A percentile compares a stretch with the other conserved stretches of the same genome.
These are phyloP conservation scores for Graphium sp. DNA, from an alignment of 2,329 filamentous ascomycete genomes.

Conservation along the genomic window DNA sequence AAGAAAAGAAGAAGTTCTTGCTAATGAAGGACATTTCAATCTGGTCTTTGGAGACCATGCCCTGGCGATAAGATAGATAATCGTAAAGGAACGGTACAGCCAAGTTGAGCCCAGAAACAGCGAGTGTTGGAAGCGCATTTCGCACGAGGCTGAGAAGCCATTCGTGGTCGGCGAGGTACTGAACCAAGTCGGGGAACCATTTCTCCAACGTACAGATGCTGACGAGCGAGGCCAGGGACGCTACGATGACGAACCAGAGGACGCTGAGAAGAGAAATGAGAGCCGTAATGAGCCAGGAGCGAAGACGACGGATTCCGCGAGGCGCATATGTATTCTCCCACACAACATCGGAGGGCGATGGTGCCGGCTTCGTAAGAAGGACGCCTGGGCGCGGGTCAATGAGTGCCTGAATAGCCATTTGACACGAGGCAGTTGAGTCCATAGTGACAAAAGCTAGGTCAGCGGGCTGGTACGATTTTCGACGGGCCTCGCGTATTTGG, in stretches of 20 bases:
- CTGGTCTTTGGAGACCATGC: constrained; percentile 88
- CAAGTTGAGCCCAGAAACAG: constrained; percentile 75
- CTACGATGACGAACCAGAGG: constrained; percentile 74
- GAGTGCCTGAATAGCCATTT: constrained; percentile 92
- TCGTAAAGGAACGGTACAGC: constrained; percentile 90
- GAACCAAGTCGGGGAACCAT: constrained; percentile 53
- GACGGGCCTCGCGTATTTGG: constrained; percentile 50
- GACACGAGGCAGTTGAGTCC: constrained; percentile 81
- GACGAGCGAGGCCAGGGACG: constrained; percentile 61
- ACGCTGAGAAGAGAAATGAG: constrained; percentile 72
- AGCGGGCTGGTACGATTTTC: constrained; percentile 59
- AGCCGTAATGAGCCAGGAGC: constrained; percentile 69
- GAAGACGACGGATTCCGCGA: constrained; percentile 53
- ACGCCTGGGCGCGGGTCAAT: constrained; percentile 80
- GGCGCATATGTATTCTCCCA: constrained; percentile 88
- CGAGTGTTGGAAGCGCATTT: constrained; percentile 72
- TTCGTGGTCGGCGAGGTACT: constrained; percentile 48
- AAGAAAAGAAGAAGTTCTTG: constrained; percentile 98
- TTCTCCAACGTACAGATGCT: constrained; percentile 67
- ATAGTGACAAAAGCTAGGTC: constrained; percentile 92
- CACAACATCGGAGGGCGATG: constrained; percentile 80
- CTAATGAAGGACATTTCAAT: constrained; percentile 89
- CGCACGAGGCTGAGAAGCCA: constrained; percentile 64
- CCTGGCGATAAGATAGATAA: constrained; percentile 78
- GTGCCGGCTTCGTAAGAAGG: constrained; percentile 70